Conservation (phyloP, 805 yeast species). For the Cyberlindnera nakhonratchasimensis region DNA sequence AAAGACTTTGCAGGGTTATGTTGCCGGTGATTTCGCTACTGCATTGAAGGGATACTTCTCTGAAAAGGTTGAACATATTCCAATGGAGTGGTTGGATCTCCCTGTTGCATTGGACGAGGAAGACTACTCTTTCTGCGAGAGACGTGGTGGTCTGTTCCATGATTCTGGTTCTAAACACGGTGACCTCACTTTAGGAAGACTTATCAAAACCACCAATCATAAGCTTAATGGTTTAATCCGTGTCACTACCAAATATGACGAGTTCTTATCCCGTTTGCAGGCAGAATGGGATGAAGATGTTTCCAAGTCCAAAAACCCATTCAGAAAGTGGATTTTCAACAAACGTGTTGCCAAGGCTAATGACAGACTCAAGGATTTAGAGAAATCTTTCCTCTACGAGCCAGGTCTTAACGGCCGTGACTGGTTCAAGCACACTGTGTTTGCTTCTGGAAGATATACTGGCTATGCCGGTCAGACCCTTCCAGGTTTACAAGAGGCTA, state of each 20-base stretch:
- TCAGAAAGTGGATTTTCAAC: conserved; percentile 29
- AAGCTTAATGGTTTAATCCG: conserved; percentile 27
- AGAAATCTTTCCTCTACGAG: conserved; percentile 41
- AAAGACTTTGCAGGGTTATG: conserved; percentile 41
- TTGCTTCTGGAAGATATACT: conserved; percentile 52
- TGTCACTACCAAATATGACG: conserved; percentile 29
- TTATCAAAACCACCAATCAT: conserved; percentile 29
- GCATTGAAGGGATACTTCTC: conserved; percentile 37
- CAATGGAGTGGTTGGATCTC: conserved; percentile 36
- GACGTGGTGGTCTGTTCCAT: conserved; percentile 7
- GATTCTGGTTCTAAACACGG: conserved; percentile 7
- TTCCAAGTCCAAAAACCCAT: conserved; percentile 30
- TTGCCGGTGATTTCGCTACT: conserved; percentile 36
- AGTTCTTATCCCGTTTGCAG: conserved; percentile 20
- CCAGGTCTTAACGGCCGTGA: conserved; percentile 45
- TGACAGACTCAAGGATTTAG: conserved; percentile 37
- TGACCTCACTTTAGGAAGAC: conserved; percentile 24
- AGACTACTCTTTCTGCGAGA: conserved; percentile 11
- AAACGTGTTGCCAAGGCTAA: conserved; percentile 31
- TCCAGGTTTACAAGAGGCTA: conserved; percentile 51
- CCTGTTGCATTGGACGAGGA: conserved; percentile 15
- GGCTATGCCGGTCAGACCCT: conserved; percentile 53
- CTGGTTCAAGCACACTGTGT: conserved; percentile 54
- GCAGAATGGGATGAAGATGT: conserved; percentile 28
- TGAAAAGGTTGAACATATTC: conserved; percentile 34